These are phyloP conservation scores for Paecilomyces dactylethromorphus DNA, from an alignment of 2,329 filamentous ascomycete species.

Conservation along the genomic window DNA sequence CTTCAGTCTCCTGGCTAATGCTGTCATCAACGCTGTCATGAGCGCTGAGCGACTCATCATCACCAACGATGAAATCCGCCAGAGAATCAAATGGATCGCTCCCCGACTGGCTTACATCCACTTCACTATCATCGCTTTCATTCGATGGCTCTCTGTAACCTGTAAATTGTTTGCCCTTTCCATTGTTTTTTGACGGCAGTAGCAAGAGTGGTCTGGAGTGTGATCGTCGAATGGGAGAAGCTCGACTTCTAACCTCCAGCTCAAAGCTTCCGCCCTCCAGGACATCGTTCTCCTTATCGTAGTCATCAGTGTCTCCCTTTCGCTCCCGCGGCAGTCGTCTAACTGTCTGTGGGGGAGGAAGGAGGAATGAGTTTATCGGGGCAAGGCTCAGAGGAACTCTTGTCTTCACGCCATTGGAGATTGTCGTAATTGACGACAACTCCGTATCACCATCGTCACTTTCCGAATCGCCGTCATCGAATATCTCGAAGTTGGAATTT, in stretches of 20 bases:
- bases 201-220: slow-evolving; percentile 4
- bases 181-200: slow-evolving; percentile 2
- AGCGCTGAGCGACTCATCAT: slow-evolving; percentile 32
- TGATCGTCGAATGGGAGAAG: background rate
- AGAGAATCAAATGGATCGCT: slow-evolving; percentile 31
- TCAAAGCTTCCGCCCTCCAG: slow-evolving; percentile 14
- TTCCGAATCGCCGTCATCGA: slow-evolving; percentile 12
- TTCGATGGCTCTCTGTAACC: slow-evolving; percentile 7
- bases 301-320: slow-evolving; percentile 24
- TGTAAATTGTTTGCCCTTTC: slow-evolving; percentile 3
- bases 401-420: slow-evolving; percentile 14
- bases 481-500: slow-evolving; percentile 1
- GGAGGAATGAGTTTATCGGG: slow-evolving; percentile 27
- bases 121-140: slow-evolving; percentile 16
- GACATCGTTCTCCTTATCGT: slow-evolving; percentile 29
- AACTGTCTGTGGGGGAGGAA: slow-evolving; percentile 15
- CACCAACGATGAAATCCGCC: slow-evolving; percentile 35
- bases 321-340: slow-evolving; percentile 14
- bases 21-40: slow-evolving; percentile 14
- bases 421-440: slow-evolving; percentile 2
- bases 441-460: slow-evolving; percentile 10
- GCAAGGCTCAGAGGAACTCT: slow-evolving; percentile 22
- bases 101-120: slow-evolving; percentile 10
- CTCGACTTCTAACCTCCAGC: background rate
- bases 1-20: slow-evolving; percentile 15